phyloP scores from a whole-genome alignment of 352 stramenopile species.

The Elongisporangium prolatum region DNA sequence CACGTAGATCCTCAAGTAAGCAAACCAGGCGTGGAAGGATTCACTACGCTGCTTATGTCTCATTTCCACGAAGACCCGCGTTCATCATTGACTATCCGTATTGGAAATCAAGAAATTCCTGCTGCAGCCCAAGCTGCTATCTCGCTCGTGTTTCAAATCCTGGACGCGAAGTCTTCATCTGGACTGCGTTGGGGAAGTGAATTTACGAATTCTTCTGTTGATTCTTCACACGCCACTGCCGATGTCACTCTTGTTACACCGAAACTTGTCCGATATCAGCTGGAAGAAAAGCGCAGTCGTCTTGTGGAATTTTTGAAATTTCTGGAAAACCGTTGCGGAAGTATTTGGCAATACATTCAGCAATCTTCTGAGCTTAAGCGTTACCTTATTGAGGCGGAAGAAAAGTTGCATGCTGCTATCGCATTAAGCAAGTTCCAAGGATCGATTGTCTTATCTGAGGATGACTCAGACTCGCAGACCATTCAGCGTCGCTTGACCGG shows the following conservation, averaged over 20 bases:
- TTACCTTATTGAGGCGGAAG: constrained; percentile 60
- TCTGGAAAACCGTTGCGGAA: constrained; percentile 48
- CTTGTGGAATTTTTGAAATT: constrained; percentile 64
- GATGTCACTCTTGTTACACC: constrained; percentile 50
- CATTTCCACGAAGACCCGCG: constrained; percentile 55
- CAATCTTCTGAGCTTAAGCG: constrained; percentile 44
- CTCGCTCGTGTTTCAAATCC: constrained; percentile 56
- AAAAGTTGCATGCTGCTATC: constrained; percentile 73
- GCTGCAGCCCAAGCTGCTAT: constrained; percentile 57
- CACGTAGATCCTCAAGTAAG: constrained; percentile 2
- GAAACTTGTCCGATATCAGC: constrained; percentile 81
- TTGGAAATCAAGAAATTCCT: constrained; percentile 34
- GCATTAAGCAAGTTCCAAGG: constrained; percentile 74
- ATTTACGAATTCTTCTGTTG: constrained; percentile 3
- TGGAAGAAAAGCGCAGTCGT: constrained; percentile 71
- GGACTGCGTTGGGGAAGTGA: constrained; percentile 72
- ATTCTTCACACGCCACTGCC: constrained; percentile 8
- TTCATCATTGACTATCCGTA: constrained; percentile 33
- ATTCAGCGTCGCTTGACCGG: constrained; percentile 42
- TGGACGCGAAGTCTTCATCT: constrained; percentile 77
- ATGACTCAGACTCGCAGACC: constrained; percentile 20
- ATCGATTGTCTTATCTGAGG: constrained; percentile 35
- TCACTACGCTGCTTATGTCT: constrained; percentile 42
- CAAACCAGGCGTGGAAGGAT: constrained; percentile 49
- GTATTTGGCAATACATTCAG: constrained; percentile 59